Evolutionary conservation across 495 filamentous ascomycete genomes (phyloP).

Genomic region (Staphylotrichum tortipilum): DNA sequence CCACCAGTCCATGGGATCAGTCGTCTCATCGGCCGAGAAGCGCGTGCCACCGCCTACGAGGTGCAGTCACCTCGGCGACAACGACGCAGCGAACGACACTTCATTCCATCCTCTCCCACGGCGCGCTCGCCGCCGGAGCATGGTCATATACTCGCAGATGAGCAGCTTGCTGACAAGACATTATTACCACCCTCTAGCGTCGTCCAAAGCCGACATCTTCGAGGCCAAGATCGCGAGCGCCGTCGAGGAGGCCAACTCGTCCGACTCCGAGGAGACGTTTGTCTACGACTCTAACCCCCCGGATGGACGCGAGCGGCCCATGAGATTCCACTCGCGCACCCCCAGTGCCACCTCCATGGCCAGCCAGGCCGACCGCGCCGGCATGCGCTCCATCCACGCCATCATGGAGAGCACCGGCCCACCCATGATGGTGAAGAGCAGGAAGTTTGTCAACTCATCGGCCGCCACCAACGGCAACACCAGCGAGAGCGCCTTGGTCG

Average conservation of each 20-base stretch:
- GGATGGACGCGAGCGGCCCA: slow-evolving; percentile 66
- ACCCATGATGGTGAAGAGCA: slow-evolving; percentile 71
- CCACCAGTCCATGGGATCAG: slow-evolving; percentile 30
- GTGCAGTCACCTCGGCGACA: too few species aligned
- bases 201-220: slow-evolving; percentile 96
- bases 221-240: slow-evolving; percentile 93
- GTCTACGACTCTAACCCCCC: slow-evolving; percentile 98
- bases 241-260: slow-evolving; percentile 84
- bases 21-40: slow-evolving; percentile 23
- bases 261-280: slow-evolving; percentile 93
- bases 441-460: slow-evolving; percentile 96
- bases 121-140: slow-evolving; percentile 19
- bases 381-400: slow-evolving; percentile 49
- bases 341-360: slow-evolving; percentile 89
- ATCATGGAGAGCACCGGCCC: slow-evolving; percentile 58
- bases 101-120: slow-evolving; percentile 8
- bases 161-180: slow-evolving; percentile 45
- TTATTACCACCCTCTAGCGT: slow-evolving; percentile 59
- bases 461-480: slow-evolving; percentile 52
- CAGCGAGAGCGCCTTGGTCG: slow-evolving; percentile 47
- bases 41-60: slow-evolving; percentile 24
- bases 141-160: slow-evolving; percentile 29
- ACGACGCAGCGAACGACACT: slow-evolving; percentile 22
- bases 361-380: slow-evolving; percentile 66
- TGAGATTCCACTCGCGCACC: slow-evolving; percentile 85